Evolutionary conservation across 140 eudicot species (phyloP).

Genomic region (Ambrosia hybrid): DNA sequence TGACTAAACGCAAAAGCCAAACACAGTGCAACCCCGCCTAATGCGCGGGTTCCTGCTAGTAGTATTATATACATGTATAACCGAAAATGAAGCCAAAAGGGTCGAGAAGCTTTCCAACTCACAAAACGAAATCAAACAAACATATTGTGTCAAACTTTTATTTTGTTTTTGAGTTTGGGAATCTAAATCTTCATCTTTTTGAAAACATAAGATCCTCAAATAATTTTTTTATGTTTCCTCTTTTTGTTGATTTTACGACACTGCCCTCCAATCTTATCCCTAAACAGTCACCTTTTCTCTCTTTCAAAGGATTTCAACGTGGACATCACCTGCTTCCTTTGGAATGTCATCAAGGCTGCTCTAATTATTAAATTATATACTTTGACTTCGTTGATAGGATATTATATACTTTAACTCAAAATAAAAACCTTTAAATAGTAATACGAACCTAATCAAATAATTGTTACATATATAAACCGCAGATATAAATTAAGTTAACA

Average conservation of each 20-base stretch:
- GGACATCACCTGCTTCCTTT: slow-evolving; percentile 43
- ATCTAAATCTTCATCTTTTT: slow-evolving; percentile 40
- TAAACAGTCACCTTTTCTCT: slow-evolving; percentile 34
- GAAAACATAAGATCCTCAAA: slow-evolving; percentile 52
- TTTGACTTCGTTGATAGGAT: too few relatives aligned
- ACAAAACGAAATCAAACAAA: slow-evolving; percentile 42
- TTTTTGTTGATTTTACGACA: slow-evolving; percentile 23
- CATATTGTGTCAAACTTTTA: slow-evolving; percentile 44
- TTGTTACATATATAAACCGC: too few relatives aligned
- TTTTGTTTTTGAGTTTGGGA: slow-evolving; percentile 21
- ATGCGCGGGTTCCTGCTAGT: too few relatives aligned
- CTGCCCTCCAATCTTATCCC: slow-evolving; percentile 48
- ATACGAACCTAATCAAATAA: too few relatives aligned
- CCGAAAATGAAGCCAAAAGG: slow-evolving; percentile 11
- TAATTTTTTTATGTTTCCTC: slow-evolving; percentile 38
- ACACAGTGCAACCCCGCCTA: too few relatives aligned
- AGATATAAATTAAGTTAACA: too few relatives aligned
- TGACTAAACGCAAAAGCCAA: too few relatives aligned
- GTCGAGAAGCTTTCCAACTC: slow-evolving; percentile 44
- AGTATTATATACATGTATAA: not conserved
- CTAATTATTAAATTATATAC: not conserved
- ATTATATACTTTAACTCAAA: too few relatives aligned
- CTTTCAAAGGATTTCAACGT: slow-evolving; percentile 28
- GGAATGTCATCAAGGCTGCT: slow-evolving; percentile 25
- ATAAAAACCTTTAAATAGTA: too few relatives aligned